phyloP scores from a whole-genome alignment of 306 rosid species.

The Pyrus communis region DNA sequence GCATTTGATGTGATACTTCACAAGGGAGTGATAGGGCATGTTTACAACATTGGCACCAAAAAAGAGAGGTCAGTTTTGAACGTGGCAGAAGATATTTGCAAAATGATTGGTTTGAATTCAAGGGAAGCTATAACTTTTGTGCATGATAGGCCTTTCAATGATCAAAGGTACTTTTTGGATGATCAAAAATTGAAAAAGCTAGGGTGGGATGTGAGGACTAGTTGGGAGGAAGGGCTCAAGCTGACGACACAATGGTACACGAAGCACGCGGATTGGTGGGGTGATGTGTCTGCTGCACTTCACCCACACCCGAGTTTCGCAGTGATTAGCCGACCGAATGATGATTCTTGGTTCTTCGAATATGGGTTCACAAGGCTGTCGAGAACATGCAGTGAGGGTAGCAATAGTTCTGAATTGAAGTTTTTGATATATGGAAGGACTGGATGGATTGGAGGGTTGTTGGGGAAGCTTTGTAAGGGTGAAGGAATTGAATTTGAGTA shows the following conservation, averaged over 20 bases:
- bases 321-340: constrained; percentile 36
- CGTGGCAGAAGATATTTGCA: constrained; percentile 54
- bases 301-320: constrained; percentile 55
- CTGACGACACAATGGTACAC: constrained; percentile 60
- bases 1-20: constrained; percentile 83
- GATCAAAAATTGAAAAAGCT: constrained; percentile 62
- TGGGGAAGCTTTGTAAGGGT: constrained; percentile 54
- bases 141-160: constrained; percentile 75
- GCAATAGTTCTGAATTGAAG: constrained; percentile 22
- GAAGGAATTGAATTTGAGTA: constrained; percentile 47
- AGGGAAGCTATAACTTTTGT: constrained; percentile 48
- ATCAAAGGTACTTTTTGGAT: constrained; percentile 64
- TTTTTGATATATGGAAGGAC: constrained; percentile 67
- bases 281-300: constrained; percentile 59
- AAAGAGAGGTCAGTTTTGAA: constrained; percentile 56
- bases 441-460: constrained; percentile 64
- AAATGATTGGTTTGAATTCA: constrained; percentile 33
- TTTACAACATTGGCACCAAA: constrained; percentile 60
- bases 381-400: constrained; percentile 37
- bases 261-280: constrained; percentile 65
- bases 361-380: constrained; percentile 39
- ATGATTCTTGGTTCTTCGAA: constrained; percentile 46
- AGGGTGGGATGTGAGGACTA: constrained; percentile 58
- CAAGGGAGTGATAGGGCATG: constrained; percentile 56
- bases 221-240: constrained; percentile 63